Evolutionary conservation across 2,329 filamentous ascomycete species (phyloP), one percentile per base, ranked within the genome.

Genomic region (Achaetomium macrosporum): DNA sequence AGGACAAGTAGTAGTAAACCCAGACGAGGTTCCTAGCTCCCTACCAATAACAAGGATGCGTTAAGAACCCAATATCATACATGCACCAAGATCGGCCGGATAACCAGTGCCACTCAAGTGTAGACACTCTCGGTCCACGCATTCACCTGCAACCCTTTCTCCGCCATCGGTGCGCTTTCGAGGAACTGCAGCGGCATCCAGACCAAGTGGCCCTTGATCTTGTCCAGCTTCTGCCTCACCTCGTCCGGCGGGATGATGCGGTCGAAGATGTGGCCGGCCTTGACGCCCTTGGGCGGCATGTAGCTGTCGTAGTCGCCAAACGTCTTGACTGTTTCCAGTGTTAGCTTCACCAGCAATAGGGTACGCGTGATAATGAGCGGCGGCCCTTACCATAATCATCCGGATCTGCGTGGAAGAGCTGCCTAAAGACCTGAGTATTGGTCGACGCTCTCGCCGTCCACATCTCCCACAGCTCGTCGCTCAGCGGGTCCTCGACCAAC

Each of bases 141-240:
- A 68, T 97, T 97, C 39, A 97, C 83, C 70, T 90, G 85, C 69
- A 97, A 65, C 0, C 92, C 91, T 63, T 80, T 82, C 73, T 96
- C 91, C 0, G 91, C 91, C 90, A 97, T 95, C 62, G 88, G 79
- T 0, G 85, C 90, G 58, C 95, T 84, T 63, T 81, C 77, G 65
- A 97, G 70, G 66, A 96, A 97, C 42, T 90, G 82, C 63, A 97
- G 69, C n/a, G 90, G 90, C 84, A 96, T 92, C 88, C 89, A 95
- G 7, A 97, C 92, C 39, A 97, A 69, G 73, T 97, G 92, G 0
- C 92, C 92, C 71, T 83, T 85, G 60, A 97, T 82, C 64, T 85
- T 77, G 62, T 90, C 84, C 46, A 97, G 73, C 68, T 92, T 90
- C 59, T 77, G 68, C 15, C 88, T 79, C 7, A 93, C 83, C 51